Conservation (phyloP, 2,329 filamentous ascomycete genomes). For the Fusarium sp. region DNA sequence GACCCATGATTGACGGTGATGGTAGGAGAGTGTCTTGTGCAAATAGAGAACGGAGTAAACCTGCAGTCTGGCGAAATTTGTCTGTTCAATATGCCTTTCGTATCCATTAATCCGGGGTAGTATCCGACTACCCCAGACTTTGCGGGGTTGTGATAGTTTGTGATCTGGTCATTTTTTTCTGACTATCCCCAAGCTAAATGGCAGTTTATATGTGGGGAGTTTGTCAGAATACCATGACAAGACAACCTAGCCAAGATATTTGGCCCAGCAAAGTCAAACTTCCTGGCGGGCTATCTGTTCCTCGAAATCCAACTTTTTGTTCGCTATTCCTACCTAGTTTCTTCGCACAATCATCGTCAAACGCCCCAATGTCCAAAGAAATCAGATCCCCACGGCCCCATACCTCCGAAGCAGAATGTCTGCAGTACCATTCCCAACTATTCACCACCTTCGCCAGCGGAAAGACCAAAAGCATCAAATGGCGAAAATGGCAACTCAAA, state of each 20-base stretch:
- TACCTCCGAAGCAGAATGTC: neutral
- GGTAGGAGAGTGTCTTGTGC: neutral
- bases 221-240: neutral
- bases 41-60: too few species aligned
- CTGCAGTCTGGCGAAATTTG: rapidly evolving
- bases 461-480: constrained; percentile 50
- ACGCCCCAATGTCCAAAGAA: neutral
- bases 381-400: neutral
- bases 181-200: neutral
- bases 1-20: neutral
- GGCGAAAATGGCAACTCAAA: constrained; percentile 54
- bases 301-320: too few species aligned
- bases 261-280: too few species aligned
- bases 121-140: too few species aligned
- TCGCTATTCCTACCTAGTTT: too few species aligned
- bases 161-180: neutral
- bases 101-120: rapidly evolving
- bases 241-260: too few species aligned
- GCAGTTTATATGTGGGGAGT: neutral
- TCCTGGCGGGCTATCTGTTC: too few species aligned
- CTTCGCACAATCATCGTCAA: neutral
- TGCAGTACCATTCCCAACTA: rapidly evolving
- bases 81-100: neutral
- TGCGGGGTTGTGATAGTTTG: neutral
- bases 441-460: constrained; percentile 4